Base-by-base conservation (phyloP, 2,329 filamentous ascomycete species). In the Trichophyton schoenleinii region DNA sequence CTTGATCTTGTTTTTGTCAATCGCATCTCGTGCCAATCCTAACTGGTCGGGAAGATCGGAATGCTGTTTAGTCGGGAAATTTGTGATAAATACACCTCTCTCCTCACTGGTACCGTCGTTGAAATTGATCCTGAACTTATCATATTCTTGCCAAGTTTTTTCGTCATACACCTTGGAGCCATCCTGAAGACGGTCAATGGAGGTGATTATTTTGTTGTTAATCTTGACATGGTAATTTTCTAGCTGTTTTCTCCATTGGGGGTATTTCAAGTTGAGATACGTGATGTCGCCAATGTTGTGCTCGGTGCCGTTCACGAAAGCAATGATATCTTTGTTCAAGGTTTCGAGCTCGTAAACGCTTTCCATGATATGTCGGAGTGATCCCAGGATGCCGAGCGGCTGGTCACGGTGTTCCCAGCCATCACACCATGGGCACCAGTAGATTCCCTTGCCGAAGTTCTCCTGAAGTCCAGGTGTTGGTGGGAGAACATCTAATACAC, bases 361-460 rank as follows among this genome's bases (percentile, higher is more conserved):
- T 2, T 71, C 71, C 0, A 80, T 71, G 0, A 80, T 71, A 31
- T 79, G 72, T 1, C 73, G 66, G 0, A 84, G 69, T 0, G 72
- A 64, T 1, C 75, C 78, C 0, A 86, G 68, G 38, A 86, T 74
- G 1, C 83, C 82, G 0, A 86, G 74, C 0, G 77, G 62, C 63
- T 85, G 82, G 67, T 84, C 81, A 0, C 78, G 79, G 68, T 85
- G 82, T 70, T 86, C 83, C 64, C 80, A 76, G 11, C 83, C 83
- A 67, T 86, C 83, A 64, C 83, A 86, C 83, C 83, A 86, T 0
- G 82, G 82, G 60, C 83, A 86, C 81, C 83, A 85, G 71, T 73
- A 85, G 59, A 85, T 79, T 4, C 83, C 83, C 62, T 80, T 76
- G 57, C 81, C 82, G 78, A 80, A 86, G 66, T 78, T 79, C 60